Base-by-base conservation (phyloP, 73 alveolate species). In the Paramecium octaurelia region DNA sequence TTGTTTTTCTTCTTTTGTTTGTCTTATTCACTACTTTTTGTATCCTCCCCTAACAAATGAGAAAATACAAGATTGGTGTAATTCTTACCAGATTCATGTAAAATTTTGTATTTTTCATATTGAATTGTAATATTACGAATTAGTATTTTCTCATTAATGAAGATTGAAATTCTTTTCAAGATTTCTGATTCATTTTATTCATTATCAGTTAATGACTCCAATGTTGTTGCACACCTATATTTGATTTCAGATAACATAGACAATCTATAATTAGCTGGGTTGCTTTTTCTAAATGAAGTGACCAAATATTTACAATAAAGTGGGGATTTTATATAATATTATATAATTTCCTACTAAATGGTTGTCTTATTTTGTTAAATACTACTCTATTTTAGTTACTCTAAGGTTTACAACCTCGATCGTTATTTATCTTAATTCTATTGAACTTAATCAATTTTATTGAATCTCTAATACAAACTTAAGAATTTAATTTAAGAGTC, bases 211-310 rank as follows among this genome's bases (percentile, higher is more conserved):
- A 80, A 48, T 42, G 91, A 80, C 29, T 80, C 91, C 20, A 80
- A 80, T 31, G 91, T 80, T 20, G 91, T 44, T 18, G 91, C 75
- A 48, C 91, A 80, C 12, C 91, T 80, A 80, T 80, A 80, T 43
- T 80, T 80, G 8, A 80, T 80, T 46, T 80, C 46, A 24, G 91
- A 80, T 16, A 80, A 20, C 73, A 43, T 42, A 80, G 14, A 46
- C 12, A 80, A 44, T 24, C 24, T 44, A 80, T 42, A 80, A 48
- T 80, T 80, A 40, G 11, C 23, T 43, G 70, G 23, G 44, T 80
- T 80, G 16, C 91, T 46, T 46, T 80, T 31, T 44, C 75, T 44
- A 64, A 80, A 80, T 44, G 70, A 48, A 9, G 48, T 18, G 8
- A 44, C 46, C 24, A 80, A 44, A 6, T 38, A 46, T 23, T 46